Evolutionary conservation across 257 asterid species (phyloP), one percentile per base, ranked within the genome.

Genomic region (Orobanche coerulescens): DNA sequence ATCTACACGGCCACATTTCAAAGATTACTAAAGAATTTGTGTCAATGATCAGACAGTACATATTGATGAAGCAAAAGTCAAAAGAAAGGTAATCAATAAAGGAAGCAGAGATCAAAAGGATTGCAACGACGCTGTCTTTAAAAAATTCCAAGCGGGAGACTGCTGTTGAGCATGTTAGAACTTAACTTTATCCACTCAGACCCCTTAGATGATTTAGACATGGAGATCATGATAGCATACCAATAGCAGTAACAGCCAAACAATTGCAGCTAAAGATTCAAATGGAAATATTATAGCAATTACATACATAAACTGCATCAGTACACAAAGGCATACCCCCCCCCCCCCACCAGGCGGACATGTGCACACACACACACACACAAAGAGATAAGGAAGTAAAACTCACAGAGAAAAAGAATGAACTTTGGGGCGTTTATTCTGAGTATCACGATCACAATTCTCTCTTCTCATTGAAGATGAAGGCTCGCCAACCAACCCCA

Each of bases 351-450:
- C 14, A 55, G 19, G 1, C 58, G 42, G 12, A 4, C 26, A 15
- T 5, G 34, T 19, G 16, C 23, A 4, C 18, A 14, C 25, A 13
- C 15, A 37, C 43, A 16, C 24, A 55, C 39, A 31, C 20, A 58
- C 22, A 58, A 23, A 40, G 42, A 58, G 15, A 46, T 57, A 66
- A 37, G 46, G 53, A 14, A 54, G 43, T 50, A 46, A 66, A 28
- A 36, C 92, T 89, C 74, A 93, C 98, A 81, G 73, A 19, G 94
- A 71, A 59, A 84, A 71, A 13, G 97, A 73, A 62, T 78, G 85
- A 77, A 86, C 83, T 87, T 85, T 93, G 46, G 96, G 95, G 23
- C 97, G 86, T 79, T 93, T 93, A 58, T 75, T 86, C 54, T 72
- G 90, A 0, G 62, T 60, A 62, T 77, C 88, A 4, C 73, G 77